These are phyloP conservation scores for Quillaja saponaria DNA, from an alignment of 306 rosid species.

Conservation along the genomic window DNA sequence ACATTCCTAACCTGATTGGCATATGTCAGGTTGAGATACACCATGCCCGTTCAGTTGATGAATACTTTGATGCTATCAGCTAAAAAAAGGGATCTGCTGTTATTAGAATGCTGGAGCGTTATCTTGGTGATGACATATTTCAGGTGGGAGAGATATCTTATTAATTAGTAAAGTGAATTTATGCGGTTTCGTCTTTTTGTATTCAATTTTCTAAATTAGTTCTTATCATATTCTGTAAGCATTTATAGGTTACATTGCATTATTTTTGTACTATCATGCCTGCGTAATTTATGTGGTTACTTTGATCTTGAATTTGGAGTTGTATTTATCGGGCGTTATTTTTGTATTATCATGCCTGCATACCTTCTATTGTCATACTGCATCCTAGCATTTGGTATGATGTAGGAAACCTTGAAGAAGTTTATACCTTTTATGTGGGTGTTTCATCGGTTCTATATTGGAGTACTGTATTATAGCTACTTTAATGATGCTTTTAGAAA, in stretches of 20 bases:
- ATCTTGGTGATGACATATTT: conserved; percentile 54
- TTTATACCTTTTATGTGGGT: conserved; percentile 3
- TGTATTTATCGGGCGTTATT: neutral
- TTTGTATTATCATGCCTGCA: neutral
- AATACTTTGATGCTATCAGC: conserved; percentile 57
- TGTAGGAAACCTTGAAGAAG: neutral
- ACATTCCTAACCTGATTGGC: neutral
- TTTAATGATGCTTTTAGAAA: neutral
- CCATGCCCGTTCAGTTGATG: conserved; percentile 53
- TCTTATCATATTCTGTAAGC: no score
- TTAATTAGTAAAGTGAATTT: neutral
- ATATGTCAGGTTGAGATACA: conserved; percentile 54
- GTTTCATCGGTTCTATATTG: neutral
- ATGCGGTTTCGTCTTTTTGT: no score
- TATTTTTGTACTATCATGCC: no score
- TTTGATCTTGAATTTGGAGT: neutral
- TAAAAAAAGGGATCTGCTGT: conserved; percentile 60
- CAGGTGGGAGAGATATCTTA: conserved; percentile 39
- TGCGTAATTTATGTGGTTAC: no score
- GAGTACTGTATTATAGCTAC: neutral
- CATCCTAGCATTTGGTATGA: neutral
- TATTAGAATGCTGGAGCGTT: conserved; percentile 59
- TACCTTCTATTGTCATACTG: neutral
- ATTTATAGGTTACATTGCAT: no score
- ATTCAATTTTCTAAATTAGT: no score